Base-by-base conservation (phyloP, 148 eudicot genomes). In the Dysphania ambrosioides region DNA sequence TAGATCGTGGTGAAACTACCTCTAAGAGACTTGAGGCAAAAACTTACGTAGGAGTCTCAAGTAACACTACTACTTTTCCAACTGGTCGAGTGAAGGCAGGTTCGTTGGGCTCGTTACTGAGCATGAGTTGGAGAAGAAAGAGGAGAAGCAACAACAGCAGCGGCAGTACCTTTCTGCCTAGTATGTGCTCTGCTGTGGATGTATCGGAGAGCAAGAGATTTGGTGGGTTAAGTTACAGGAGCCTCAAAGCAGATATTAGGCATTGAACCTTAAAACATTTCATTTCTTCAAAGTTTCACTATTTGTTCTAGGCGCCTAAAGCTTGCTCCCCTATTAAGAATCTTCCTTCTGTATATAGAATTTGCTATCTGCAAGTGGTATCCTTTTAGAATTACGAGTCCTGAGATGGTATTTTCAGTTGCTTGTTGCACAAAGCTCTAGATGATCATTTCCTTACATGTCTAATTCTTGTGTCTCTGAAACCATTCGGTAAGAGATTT, bases 111-210 rank as follows among this genome's bases (percentile, higher is more conserved):
- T 79, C 77, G 16, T 82, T 86, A 77, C 75, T 84, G 42, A 70
- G 53, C 13, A 76, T 83, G 81, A 72, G 77, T 36, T 84, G 88
- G 89, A 84, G 81, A 62, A 81, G 70, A 79, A 85, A 79, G 86
- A 85, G 72, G 26, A 80, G 63, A 31, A 70, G 74, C 6, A 80
- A 5, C 63, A 70, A n/a, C 59, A 70, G 59, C 32, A 67, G 70
- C 15, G 74, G 77, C 26, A 79, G 84, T 32, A 85, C 85, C 58
- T 73, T 81, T 41, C 77, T 87, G 23, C 93, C 94, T 2, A 85
- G 85, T 71, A 83, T 91, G 83, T 94, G 95, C 35, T 87, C 96
- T 38, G 79, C 74, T 67, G 89, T 87, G 31, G 91, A 91, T 60
- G 85, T 90, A 59, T 78, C 87, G 12, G 93, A 86, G 59, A 82